These are phyloP conservation scores for Westerdykella sp. DNA, from an alignment of 2,329 filamentous ascomycete genomes.

Conservation along the genomic window DNA sequence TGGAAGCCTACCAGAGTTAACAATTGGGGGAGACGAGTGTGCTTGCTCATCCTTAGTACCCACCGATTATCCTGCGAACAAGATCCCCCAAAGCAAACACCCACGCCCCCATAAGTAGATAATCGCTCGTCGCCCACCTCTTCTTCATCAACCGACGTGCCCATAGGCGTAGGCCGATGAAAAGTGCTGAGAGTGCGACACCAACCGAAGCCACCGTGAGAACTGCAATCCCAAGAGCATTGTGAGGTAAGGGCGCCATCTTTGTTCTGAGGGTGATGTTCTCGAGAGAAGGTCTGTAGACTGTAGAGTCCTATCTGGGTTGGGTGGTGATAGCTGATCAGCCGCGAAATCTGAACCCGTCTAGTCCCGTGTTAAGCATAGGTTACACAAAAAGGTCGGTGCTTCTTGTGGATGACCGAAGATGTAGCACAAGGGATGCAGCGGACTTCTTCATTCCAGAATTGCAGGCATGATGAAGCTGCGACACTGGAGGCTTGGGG, in stretches of 20 bases:
- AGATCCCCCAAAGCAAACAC: background rate
- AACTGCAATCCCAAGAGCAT: background rate
- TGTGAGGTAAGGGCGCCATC: background rate
- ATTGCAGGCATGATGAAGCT: too few species aligned
- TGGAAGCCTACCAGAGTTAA: background rate
- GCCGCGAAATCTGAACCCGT: too few species aligned
- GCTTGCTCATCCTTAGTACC: background rate
- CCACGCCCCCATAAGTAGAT: conserved; percentile 1
- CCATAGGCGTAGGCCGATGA: conserved; percentile 1
- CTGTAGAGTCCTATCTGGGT: too few species aligned
- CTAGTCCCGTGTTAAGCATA: too few species aligned
- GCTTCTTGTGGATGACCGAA: too few species aligned
- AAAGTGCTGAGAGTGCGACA: background rate
- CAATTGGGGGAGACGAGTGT: background rate
- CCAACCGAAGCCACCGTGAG: background rate
- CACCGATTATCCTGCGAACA: background rate
- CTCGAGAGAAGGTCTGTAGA: too few species aligned
- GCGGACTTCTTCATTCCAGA: too few species aligned
- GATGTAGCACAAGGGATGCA: too few species aligned
- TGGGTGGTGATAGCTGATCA: too few species aligned
- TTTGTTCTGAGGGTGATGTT: background rate
- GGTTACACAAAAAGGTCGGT: too few species aligned
- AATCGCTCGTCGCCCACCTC: background rate
- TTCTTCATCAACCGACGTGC: background rate
- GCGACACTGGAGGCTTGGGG: too few species aligned